Evolutionary conservation across 345 rosid genomes (phyloP).

Genomic region (Cardamine chenopodiifolia): DNA sequence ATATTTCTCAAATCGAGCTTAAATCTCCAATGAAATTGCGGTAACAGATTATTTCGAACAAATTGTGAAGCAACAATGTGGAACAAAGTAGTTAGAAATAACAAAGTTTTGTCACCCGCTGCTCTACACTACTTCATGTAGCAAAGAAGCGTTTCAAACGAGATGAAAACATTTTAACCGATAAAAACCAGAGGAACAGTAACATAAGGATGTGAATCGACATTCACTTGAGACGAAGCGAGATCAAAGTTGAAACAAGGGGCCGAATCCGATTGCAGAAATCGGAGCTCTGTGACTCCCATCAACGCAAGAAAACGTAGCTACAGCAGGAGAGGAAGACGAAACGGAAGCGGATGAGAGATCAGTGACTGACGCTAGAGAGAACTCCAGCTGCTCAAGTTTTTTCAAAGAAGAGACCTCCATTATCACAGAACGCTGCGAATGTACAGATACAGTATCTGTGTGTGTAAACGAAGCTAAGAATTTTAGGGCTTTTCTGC

Average conservation of each 20-base stretch:
- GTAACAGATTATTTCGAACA: background rate
- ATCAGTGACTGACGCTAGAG: slow-evolving; percentile 60
- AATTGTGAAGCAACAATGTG: slow-evolving; percentile 15
- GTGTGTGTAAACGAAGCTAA: background rate
- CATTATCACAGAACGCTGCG: slow-evolving; percentile 26
- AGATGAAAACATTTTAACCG: background rate
- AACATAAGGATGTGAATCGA: slow-evolving; percentile 5
- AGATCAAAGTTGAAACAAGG: slow-evolving; percentile 52
- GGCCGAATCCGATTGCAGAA: slow-evolving; percentile 49
- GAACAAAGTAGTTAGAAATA: background rate
- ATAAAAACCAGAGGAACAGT: background rate
- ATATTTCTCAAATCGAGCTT: background rate
- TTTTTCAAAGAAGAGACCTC: slow-evolving; percentile 46
- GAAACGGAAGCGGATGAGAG: slow-evolving; percentile 55
- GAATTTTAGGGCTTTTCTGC: slow-evolving; percentile 49
- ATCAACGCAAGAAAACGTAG: slow-evolving; percentile 56
- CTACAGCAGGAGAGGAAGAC: slow-evolving; percentile 51
- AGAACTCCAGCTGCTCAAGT: slow-evolving; percentile 49
- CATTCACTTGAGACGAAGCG: slow-evolving; percentile 55
- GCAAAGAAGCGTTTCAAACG: slow-evolving; percentile 28
- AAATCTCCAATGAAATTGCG: background rate
- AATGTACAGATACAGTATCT: slow-evolving; percentile 15
- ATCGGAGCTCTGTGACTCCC: slow-evolving; percentile 63
- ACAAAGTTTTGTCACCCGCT: background rate
- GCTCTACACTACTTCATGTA: background rate